Percentiles rank a stretch among this genome's conserved stretches.
phyloP scores from a whole-genome alignment of 306 rosid genomes.

The Canavalia gladiata region DNA sequence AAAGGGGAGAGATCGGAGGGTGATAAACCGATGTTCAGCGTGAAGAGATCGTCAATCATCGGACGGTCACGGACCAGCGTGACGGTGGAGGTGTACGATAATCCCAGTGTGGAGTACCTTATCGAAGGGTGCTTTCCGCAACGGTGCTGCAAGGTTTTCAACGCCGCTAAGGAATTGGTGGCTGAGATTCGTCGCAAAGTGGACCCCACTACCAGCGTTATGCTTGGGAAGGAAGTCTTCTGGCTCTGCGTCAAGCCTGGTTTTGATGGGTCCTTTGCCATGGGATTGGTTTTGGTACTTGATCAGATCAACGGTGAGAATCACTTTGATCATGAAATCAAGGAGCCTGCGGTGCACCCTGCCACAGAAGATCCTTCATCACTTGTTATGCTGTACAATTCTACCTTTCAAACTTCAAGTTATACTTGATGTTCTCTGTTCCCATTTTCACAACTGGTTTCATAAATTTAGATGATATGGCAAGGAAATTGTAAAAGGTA shows the following conservation, averaged over 20 bases:
- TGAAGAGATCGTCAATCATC: conserved; percentile 83
- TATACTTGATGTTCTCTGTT: too few species aligned
- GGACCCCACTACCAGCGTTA: conserved; percentile 78
- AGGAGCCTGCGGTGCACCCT: conserved; percentile 55
- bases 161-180: conserved; percentile 57
- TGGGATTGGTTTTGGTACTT: conserved; percentile 85
- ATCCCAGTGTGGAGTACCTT: conserved; percentile 65
- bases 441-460: too few species aligned
- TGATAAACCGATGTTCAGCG: conserved; percentile 80
- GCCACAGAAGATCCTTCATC: conserved; percentile 51
- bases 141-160: conserved; percentile 68
- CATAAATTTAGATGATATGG: too few species aligned
- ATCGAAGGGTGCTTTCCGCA: conserved; percentile 83
- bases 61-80: conserved; percentile 77
- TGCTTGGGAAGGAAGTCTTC: conserved; percentile 94
- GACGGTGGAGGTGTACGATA: conserved; percentile 71
- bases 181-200: conserved; percentile 94
- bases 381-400: too few species aligned
- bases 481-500: too few species aligned
- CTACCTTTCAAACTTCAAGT: too few species aligned
- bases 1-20: conserved; percentile 83
- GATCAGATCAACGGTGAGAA: conserved; percentile 83
- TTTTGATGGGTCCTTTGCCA: conserved; percentile 85
- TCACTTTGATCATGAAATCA: conserved; percentile 39
- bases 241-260: conserved; percentile 78